Conservation (phyloP, 2,329 filamentous ascomycete genomes). For the Diaporthe vexans region DNA sequence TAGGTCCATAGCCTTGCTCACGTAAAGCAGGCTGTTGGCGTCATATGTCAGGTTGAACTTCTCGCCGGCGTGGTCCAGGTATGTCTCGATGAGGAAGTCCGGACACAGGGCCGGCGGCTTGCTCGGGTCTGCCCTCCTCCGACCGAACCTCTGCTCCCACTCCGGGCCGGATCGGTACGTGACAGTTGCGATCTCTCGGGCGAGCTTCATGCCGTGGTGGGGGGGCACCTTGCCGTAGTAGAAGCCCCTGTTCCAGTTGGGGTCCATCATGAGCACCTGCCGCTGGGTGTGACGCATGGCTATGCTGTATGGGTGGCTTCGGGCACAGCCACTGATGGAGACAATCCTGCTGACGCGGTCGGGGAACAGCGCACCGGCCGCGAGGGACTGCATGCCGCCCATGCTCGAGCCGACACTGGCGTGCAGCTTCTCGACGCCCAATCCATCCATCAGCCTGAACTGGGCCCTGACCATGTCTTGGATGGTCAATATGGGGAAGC, state of each 20-base stretch:
- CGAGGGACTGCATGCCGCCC: slow-evolving; percentile 98
- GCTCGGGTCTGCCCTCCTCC: slow-evolving; percentile 85
- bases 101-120: slow-evolving; percentile 95
- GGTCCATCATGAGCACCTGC: slow-evolving; percentile 99
- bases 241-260: slow-evolving; percentile 95
- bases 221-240: slow-evolving; percentile 92
- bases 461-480: slow-evolving; percentile 98
- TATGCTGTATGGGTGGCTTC: slow-evolving; percentile 97
- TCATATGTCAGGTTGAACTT: slow-evolving; percentile 99
- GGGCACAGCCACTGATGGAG: slow-evolving; percentile 92
- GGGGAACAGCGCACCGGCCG: slow-evolving; percentile 86
- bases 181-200: slow-evolving; percentile 96
- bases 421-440: slow-evolving; percentile 84
- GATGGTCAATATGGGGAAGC: slow-evolving; percentile 95
- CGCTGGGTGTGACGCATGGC: slow-evolving; percentile 98
- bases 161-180: slow-evolving; percentile 97
- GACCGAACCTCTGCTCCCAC: slow-evolving; percentile 95
- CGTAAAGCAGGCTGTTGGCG: slow-evolving; percentile 93
- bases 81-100: slow-evolving; percentile 97
- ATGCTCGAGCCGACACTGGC: slow-evolving; percentile 97
- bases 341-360: slow-evolving; percentile 85
- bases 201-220: slow-evolving; percentile 97
- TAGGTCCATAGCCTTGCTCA: slow-evolving; percentile 98
- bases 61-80: slow-evolving; percentile 96
- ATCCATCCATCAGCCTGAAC: slow-evolving; percentile 85